Evolutionary conservation across 129 eudicot genomes (phyloP).

Genomic region (Solidago caesia): DNA sequence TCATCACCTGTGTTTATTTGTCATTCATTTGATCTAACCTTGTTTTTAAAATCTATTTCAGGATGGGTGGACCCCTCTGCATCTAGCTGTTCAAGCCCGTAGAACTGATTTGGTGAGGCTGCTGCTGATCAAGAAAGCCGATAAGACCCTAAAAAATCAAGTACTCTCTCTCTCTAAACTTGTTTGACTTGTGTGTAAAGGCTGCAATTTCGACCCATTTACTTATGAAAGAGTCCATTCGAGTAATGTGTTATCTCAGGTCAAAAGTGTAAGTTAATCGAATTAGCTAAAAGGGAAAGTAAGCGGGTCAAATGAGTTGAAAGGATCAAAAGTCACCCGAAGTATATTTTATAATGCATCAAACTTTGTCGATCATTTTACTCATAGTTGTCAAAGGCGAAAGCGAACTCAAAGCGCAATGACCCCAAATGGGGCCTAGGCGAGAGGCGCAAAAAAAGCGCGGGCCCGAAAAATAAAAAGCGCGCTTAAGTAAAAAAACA

Average conservation of each 20-base stretch:
- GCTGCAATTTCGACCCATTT: background rate
- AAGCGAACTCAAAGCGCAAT: no score
- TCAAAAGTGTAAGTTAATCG: background rate
- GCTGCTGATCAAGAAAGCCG: conserved; percentile 83
- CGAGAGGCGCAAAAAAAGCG: no score
- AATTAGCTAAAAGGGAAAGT: background rate
- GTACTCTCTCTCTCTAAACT: conserved; percentile 32
- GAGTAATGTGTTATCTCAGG: background rate
- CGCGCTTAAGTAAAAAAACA: no score
- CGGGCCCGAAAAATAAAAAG: no score
- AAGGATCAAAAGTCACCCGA: background rate
- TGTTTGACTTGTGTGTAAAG: background rate
- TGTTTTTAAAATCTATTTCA: conserved; percentile 26
- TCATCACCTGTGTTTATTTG: background rate
- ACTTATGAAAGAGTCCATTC: background rate
- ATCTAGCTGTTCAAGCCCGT: conserved; percentile 90
- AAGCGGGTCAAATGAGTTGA: background rate
- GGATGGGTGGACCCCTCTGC: conserved; percentile 98
- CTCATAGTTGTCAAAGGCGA: no score
- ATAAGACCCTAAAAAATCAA: conserved; percentile 63
- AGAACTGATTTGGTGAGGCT: conserved; percentile 90
- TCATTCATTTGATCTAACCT: conserved; percentile 11
- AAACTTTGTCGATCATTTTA: no score
- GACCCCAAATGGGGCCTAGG: no score
- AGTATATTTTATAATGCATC: background rate